Evolutionary conservation across 768 basidiomycete genomes (phyloP).

Genomic region (Leccinum fibrillosum): DNA sequence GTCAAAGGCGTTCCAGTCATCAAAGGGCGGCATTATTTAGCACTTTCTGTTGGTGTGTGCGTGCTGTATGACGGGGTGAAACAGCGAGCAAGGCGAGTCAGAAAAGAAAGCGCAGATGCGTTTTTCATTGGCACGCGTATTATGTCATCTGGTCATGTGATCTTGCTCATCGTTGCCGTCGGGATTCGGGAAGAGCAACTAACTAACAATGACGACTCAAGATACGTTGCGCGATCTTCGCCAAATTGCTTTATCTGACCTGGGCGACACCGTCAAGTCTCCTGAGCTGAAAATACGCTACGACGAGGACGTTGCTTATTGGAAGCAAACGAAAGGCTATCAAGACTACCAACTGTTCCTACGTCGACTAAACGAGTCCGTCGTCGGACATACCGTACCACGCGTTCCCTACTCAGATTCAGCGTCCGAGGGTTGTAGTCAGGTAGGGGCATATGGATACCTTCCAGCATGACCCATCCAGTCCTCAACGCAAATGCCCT

Average conservation of each 20-base stretch:
- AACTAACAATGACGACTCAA: neutral
- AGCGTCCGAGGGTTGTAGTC: too few relatives aligned
- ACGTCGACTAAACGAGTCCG: conserved; percentile 66
- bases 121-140: conserved; percentile 16
- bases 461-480: too few relatives aligned
- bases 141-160: conserved; percentile 25
- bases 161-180: neutral
- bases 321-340: conserved; percentile 72
- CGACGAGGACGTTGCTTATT: conserved; percentile 71
- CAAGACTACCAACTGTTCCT: conserved; percentile 73
- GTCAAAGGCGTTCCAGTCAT: conserved; percentile 77
- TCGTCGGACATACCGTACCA: too few relatives aligned
- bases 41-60: neutral
- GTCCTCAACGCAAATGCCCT: neutral
- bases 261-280: conserved; percentile 11
- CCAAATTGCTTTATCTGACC: conserved; percentile 25
- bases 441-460: too few relatives aligned
- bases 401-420: too few relatives aligned
- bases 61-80: neutral
- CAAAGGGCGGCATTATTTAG: conserved; percentile 58
- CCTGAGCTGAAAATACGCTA: conserved; percentile 60
- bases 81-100: conserved; percentile 2
- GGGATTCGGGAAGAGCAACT: neutral
- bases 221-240: conserved; percentile 29
- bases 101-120: neutral